phyloP scores from a whole-genome alignment of 495 filamentous ascomycete genomes.

The Penicillium dipodomyicola region DNA sequence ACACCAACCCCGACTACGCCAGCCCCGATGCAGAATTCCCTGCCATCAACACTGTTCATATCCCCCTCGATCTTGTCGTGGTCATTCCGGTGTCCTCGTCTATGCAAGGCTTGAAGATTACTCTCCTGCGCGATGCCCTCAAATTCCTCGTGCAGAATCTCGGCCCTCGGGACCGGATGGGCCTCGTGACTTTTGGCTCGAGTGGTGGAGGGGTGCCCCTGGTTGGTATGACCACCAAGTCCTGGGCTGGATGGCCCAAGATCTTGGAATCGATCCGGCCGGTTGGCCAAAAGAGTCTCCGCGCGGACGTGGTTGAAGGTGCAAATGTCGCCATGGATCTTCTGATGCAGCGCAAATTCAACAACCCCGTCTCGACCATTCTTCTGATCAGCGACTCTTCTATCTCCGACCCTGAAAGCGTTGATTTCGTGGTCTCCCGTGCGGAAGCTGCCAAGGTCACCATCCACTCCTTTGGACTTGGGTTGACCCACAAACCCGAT shows the following conservation, averaged over 20 bases:
- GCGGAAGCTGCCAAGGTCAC: slow-evolving; percentile 97
- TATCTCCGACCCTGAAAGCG: slow-evolving; percentile 92
- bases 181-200: slow-evolving; percentile 94
- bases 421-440: slow-evolving; percentile 97
- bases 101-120: slow-evolving; percentile 98
- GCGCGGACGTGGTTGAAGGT: slow-evolving; percentile 95
- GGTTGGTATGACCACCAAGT: slow-evolving; percentile 96
- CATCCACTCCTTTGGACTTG: slow-evolving; percentile 95
- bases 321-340: slow-evolving; percentile 99
- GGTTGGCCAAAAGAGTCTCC: slow-evolving; percentile 92
- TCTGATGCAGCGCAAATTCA: slow-evolving; percentile 95
- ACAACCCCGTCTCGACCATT: slow-evolving; percentile 94
- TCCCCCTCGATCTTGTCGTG: slow-evolving; percentile 92
- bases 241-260: slow-evolving; percentile 88
- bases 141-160: slow-evolving; percentile 90
- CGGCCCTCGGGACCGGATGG: slow-evolving; percentile 95
- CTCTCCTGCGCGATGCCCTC: slow-evolving; percentile 86
- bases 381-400: slow-evolving; percentile 98
- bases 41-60: slow-evolving; percentile 68
- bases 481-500: slow-evolving; percentile 96
- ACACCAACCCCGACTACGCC: slow-evolving; percentile 68
- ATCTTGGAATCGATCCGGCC: slow-evolving; percentile 86
- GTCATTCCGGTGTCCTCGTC: slow-evolving; percentile 97
- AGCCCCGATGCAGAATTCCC: slow-evolving; percentile 60
- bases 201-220: slow-evolving; percentile 90